Base-by-base conservation (phyloP, 108 stramenopile genomes). In the Thalassiosira profunda region DNA sequence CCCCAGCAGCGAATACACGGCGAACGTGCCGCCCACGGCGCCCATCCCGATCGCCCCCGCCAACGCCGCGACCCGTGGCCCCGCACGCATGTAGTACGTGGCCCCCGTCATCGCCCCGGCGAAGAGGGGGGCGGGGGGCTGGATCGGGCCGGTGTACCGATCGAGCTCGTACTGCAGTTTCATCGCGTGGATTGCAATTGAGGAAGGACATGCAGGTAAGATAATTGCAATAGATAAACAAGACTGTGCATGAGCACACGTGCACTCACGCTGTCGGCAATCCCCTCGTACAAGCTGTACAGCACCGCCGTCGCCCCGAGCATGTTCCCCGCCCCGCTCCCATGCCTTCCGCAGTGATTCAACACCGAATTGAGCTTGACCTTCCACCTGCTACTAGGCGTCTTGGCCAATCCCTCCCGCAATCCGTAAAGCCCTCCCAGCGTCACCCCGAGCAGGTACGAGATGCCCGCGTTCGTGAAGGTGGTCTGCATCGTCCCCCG, bases 321-420 rank as follows among this genome's bases (percentile, higher is more conserved):
- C 56, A 88, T 84, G 54, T 95, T 95, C 37, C 94, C 94, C 9
- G 77, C 72, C 20, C 76, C 72, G 65, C 80, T 82, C 43, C 90
- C 94, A 73, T 90, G 85, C 46, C 89, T 65, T 28, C 90, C 89
- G 42, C 86, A 87, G 63, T 92, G 89, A 80, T 95, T 95, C 69
- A 95, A 70, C 8, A 95, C 81, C 25, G 84, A 81, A 73, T 95
- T 95, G 44, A 95, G 52, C 61, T 92, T 85, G 21, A 95, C 94
- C 70, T 84, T 85, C 76, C 88, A 85, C 64, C 90, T 72, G 18
- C 74, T 76, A 20, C 68, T 75, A 1, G 91, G 94, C 20, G 90
- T 90, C 53, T 84, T 69, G 49, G 53, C 51, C 67, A 95, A 65
- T 11, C 94, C 94, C 58, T 86, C 82, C 43, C 76, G 80, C 23